Base-by-base conservation (phyloP, 768 basidiomycete species). In the Suillus subluteus region DNA sequence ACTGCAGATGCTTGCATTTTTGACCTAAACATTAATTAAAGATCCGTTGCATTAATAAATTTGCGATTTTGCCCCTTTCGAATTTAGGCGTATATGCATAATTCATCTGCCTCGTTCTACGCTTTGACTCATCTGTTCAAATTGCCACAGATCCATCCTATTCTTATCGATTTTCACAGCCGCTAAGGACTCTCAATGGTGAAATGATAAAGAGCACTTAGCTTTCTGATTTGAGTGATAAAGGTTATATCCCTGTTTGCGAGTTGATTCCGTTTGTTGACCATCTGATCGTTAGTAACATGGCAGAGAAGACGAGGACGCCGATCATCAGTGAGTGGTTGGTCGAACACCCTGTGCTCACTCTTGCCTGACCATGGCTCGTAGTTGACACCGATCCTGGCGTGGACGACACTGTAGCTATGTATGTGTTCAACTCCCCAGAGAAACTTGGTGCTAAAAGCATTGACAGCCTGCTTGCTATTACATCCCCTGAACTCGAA, bases 381-480 rank as follows among this genome's bases (percentile, higher is more conserved):
- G 21, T 71, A 94, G 91, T 94, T 72, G 93, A 94, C 70, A 92
- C 92, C 35, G 94, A 96, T 73, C 92, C 94, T 8, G 94, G 94
- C 41, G 89, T 94, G 4, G 94, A 96, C 73, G 94, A 96, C 75
- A 81, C 84, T 32, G 70, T 94, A 62, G 93, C 93, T 37, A 87
- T 96, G 92, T 91, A 66, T 66, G 88, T 76, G 37, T 66, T 63
- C 30, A 37, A 55, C 30, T 18, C 54, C 54, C 58, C 23, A 18
- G 43, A 40, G 26, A 63, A 30, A 16, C 15, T 21, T 40, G 26
- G 46, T 43, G 38, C 52, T 55, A 61, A 26, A 65, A 38, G 61
- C 21, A 62, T n/a, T 40, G n/a, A 43, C 71, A 94, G 92, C 66
- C 78, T 95, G 63, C 79, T 94, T 13, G 94, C 94, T 0, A 80